Conservation (phyloP, 441 rosid genomes). For the Croton setiger region DNA sequence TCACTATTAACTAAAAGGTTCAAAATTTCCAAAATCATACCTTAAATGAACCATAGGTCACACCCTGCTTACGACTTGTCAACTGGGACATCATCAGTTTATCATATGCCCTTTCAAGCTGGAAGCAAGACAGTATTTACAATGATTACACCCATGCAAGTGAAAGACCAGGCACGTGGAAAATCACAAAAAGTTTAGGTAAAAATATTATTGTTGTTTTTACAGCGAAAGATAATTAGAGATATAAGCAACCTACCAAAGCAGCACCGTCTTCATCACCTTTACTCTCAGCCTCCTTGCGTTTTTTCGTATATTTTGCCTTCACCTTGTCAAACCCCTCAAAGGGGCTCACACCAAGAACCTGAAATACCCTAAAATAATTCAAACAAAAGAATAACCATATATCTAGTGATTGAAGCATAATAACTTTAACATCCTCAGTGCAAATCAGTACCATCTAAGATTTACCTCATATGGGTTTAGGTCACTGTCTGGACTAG, state of each 20-base stretch:
- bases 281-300: constrained; percentile 74
- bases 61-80: constrained; percentile 72
- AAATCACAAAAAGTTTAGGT: neutral
- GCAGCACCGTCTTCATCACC: constrained; percentile 84
- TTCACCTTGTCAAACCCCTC: constrained; percentile 82
- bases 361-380: constrained; percentile 39
- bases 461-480: constrained; percentile 77
- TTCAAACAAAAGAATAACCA: constrained; percentile 4
- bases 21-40: constrained; percentile 30
- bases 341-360: constrained; percentile 83
- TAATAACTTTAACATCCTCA: neutral
- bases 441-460: constrained; percentile 10
- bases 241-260: constrained; percentile 40
- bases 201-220: neutral
- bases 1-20: constrained; percentile 9
- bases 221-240: constrained; percentile 9
- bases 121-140: constrained; percentile 19
- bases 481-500: constrained; percentile 55
- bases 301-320: constrained; percentile 59
- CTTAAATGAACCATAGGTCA: constrained; percentile 82
- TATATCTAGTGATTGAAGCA: constrained; percentile 1
- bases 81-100: constrained; percentile 87
- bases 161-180: neutral
- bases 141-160: neutral
- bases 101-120: constrained; percentile 98